These are phyloP conservation scores for Haplographium delicatum DNA, from an alignment of 495 filamentous ascomycete genomes.

Conservation along the genomic window DNA sequence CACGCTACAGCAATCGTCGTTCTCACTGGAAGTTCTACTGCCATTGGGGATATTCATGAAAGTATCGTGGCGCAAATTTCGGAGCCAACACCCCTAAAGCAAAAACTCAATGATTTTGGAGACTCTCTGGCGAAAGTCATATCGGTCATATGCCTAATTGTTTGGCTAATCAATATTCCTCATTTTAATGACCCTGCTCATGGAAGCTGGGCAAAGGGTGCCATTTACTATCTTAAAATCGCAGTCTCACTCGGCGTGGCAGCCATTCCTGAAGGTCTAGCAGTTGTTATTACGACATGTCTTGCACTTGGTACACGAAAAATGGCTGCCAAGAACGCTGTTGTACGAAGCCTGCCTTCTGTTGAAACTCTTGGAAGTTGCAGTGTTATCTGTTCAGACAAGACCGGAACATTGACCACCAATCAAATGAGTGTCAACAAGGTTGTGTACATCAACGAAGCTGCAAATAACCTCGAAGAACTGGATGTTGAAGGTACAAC, in stretches of 20 bases:
- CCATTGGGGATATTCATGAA: slow-evolving; percentile 98
- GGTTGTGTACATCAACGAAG: slow-evolving; percentile 72
- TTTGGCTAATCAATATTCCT: slow-evolving; percentile 97
- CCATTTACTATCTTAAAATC: slow-evolving; percentile 99
- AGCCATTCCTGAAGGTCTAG: slow-evolving; percentile 94
- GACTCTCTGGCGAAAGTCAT: slow-evolving; percentile 97
- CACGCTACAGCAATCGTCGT: slow-evolving; percentile 91
- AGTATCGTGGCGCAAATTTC: slow-evolving; percentile 98
- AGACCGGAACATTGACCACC: slow-evolving; percentile 96
- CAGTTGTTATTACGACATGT: slow-evolving; percentile 97
- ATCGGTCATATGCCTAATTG: slow-evolving; percentile 88
- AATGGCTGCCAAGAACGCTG: slow-evolving; percentile 98
- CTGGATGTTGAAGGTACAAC: slow-evolving; percentile 90
- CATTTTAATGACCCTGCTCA: slow-evolving; percentile 95
- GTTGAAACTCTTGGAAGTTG: slow-evolving; percentile 98
- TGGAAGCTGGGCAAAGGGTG: slow-evolving; percentile 93
- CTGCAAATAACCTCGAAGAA: slow-evolving; percentile 74
- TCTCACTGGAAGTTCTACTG: slow-evolving; percentile 83
- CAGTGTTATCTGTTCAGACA: slow-evolving; percentile 99
- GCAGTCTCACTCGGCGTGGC: slow-evolving; percentile 97
- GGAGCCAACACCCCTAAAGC: slow-evolving; percentile 92
- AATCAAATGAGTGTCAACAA: slow-evolving; percentile 99
- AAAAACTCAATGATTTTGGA: slow-evolving; percentile 98
- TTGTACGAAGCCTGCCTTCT: slow-evolving; percentile 91
- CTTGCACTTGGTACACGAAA: slow-evolving; percentile 91